phyloP scores from a whole-genome alignment of 306 rosid genomes.

The Cyamopsis tetragonoloba region DNA sequence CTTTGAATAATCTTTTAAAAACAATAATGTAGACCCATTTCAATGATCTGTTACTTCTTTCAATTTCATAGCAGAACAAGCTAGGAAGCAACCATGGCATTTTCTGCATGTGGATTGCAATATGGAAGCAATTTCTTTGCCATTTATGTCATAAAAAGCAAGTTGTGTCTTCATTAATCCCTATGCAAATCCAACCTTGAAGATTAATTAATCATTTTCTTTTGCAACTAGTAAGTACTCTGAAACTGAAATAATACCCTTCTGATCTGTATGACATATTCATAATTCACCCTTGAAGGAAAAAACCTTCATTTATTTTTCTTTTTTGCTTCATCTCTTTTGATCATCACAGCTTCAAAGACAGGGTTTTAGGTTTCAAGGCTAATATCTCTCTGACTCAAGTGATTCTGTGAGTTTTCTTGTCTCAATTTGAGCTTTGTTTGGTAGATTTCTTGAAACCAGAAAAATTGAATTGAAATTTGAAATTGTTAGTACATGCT shows the following conservation, averaged over 20 bases:
- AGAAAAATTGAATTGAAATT: neutral
- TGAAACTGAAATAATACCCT: neutral
- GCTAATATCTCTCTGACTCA: neutral
- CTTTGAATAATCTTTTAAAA: neutral
- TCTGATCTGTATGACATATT: neutral
- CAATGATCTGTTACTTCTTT: conserved; percentile 29
- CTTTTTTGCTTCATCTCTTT: neutral
- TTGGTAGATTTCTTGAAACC: neutral
- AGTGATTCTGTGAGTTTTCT: conserved; percentile 20
- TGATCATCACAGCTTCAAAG: conserved; percentile 2
- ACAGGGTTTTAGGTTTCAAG: neutral
- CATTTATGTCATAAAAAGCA: conserved; percentile 11
- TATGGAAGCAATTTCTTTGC: conserved; percentile 29
- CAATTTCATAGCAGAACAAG: conserved; percentile 29
- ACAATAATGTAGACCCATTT: conserved; percentile 31
- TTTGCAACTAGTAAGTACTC: neutral
- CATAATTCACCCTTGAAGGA: neutral
- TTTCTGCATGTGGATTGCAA: conserved; percentile 19
- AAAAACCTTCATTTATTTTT: neutral
- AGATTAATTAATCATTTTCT: neutral
- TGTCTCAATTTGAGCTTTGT: conserved; percentile 20
- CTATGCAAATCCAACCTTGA: conserved; percentile 14
- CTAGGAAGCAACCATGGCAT: conserved; percentile 29
- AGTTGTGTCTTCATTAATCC: conserved; percentile 5
- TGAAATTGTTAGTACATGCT: too few relatives aligned